phyloP scores from a whole-genome alignment of 1,139 yeast genomes.

The Wickerhamomyces sp. region DNA sequence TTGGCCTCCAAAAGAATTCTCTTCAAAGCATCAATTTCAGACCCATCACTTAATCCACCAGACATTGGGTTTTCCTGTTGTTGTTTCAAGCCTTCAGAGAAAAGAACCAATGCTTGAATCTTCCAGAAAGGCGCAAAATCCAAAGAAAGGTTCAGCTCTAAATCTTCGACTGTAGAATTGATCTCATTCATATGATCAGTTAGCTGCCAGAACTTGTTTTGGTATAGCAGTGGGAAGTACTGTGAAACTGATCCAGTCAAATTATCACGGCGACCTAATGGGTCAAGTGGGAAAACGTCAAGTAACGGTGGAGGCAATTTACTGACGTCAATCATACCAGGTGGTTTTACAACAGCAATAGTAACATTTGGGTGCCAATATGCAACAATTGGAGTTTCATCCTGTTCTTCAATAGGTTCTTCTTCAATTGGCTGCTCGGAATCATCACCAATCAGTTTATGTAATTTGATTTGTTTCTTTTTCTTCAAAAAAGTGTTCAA shows the following conservation, averaged over 20 bases:
- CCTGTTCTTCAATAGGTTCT: slow-evolving; percentile 10
- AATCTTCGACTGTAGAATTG: slow-evolving; percentile 21
- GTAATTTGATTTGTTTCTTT: slow-evolving; percentile 24
- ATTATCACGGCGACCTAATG: slow-evolving; percentile 26
- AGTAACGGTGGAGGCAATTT: slow-evolving; percentile 22
- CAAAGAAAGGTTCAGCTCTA: slow-evolving; percentile 28
- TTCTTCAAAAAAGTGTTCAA: slow-evolving; percentile 24
- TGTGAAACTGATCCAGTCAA: slow-evolving; percentile 23
- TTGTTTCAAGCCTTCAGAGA: slow-evolving; percentile 28
- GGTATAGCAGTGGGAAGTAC: slow-evolving; percentile 30
- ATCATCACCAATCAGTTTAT: slow-evolving; percentile 27
- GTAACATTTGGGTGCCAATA: slow-evolving; percentile 35
- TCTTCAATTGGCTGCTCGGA: slow-evolving; percentile 7
- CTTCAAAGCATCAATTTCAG: slow-evolving; percentile 33
- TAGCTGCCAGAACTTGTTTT: slow-evolving; percentile 36
- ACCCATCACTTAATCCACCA: slow-evolving; percentile 20
- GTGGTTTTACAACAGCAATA: slow-evolving; percentile 19
- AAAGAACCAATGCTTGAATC: slow-evolving; percentile 26
- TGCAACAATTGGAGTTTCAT: slow-evolving; percentile 22
- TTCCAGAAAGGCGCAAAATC: slow-evolving; percentile 27
- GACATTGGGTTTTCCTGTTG: slow-evolving; percentile 22
- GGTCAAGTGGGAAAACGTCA: slow-evolving; percentile 23
- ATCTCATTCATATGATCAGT: slow-evolving; percentile 30
- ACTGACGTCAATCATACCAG: slow-evolving; percentile 20
- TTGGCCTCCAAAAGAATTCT: slow-evolving; percentile 33